phyloP scores from a whole-genome alignment of 2,329 filamentous ascomycete species.

The Hypoxylon sp. region DNA sequence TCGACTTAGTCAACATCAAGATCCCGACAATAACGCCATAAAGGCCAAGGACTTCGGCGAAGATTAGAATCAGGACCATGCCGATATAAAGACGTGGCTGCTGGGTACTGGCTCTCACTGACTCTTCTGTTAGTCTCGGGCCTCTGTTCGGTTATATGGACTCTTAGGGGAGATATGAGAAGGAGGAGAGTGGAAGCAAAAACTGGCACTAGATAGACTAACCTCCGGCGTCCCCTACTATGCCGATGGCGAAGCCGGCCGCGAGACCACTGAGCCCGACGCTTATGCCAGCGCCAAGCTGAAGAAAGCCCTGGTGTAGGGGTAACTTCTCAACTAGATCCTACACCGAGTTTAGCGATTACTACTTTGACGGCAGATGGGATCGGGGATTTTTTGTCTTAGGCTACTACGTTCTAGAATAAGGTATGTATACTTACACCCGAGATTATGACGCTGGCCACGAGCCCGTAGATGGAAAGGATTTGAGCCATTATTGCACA shows the following conservation, averaged over 20 bases:
- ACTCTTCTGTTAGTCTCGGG: slow-evolving; percentile 1
- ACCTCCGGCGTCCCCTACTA: slow-evolving; percentile 62
- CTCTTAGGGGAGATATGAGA: neutral
- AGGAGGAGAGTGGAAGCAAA: neutral
- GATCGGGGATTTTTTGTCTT: neutral
- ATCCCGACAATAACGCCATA: slow-evolving; percentile 62
- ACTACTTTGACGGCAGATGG: neutral
- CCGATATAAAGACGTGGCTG: slow-evolving; percentile 62
- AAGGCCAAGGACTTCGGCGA: slow-evolving; percentile 60
- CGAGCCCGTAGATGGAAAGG: slow-evolving; percentile 62
- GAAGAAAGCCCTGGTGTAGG: slow-evolving; percentile 59
- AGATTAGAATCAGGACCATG: slow-evolving; percentile 64
- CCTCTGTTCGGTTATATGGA: neutral
- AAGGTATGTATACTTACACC: slow-evolving; percentile 31
- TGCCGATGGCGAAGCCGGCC: slow-evolving; percentile 62
- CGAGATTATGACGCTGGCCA: slow-evolving; percentile 61
- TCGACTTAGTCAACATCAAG: slow-evolving; percentile 62
- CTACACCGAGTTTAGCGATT: slow-evolving; percentile 1
- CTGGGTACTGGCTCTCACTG: slow-evolving; percentile 61
- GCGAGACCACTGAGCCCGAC: slow-evolving; percentile 61
- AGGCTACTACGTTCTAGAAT: neutral
- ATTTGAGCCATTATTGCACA: slow-evolving; percentile 64
- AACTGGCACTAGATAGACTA: slow-evolving; percentile 31
- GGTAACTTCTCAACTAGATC: slow-evolving; percentile 58
- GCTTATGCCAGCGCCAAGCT: slow-evolving; percentile 60